phyloP scores from a whole-genome alignment of 208 protist genomes.

The Wallacemonas rigidus region DNA sequence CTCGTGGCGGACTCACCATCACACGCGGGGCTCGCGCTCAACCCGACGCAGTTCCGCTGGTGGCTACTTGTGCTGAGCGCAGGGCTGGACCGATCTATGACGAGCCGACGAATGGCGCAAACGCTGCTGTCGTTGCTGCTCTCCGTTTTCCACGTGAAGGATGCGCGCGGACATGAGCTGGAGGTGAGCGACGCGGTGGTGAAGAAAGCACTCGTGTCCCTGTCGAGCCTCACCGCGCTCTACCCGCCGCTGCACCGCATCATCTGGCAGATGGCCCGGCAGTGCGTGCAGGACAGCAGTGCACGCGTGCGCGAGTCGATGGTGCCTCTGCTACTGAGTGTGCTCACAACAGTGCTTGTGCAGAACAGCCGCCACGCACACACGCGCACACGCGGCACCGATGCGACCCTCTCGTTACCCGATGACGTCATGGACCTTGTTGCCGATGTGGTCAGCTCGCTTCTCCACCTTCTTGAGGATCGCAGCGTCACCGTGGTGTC shows the following conservation, averaged over 20 bases:
- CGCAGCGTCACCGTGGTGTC: slow-evolving; percentile 70
- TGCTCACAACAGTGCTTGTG: slow-evolving; percentile 36
- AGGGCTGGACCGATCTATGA: slow-evolving; percentile 40
- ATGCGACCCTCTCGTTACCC: neutral
- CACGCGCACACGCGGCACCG: neutral
- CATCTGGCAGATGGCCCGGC: slow-evolving; percentile 71
- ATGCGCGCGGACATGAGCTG: slow-evolving; percentile 36
- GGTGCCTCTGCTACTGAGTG: slow-evolving; percentile 70
- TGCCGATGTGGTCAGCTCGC: slow-evolving; percentile 60
- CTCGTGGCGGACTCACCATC: slow-evolving; percentile 25
- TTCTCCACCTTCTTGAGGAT: slow-evolving; percentile 78
- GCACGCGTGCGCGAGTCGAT: slow-evolving; percentile 77
- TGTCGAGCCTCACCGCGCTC: slow-evolving; percentile 49
- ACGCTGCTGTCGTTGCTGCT: slow-evolving; percentile 64
- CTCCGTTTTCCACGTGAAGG: slow-evolving; percentile 61
- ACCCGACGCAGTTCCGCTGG: slow-evolving; percentile 34
- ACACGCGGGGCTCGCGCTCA: slow-evolving; percentile 23
- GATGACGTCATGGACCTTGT: slow-evolving; percentile 27
- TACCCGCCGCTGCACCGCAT: slow-evolving; percentile 61
- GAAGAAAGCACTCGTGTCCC: slow-evolving; percentile 51
- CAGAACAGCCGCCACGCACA: neutral
- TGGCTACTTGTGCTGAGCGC: slow-evolving; percentile 45
- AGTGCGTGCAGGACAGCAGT: slow-evolving; percentile 70
- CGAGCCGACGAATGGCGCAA: slow-evolving; percentile 46
- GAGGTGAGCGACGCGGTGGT: slow-evolving; percentile 43